Conservation (phyloP, 306 rosid genomes). For the Mimosa pudica region DNA sequence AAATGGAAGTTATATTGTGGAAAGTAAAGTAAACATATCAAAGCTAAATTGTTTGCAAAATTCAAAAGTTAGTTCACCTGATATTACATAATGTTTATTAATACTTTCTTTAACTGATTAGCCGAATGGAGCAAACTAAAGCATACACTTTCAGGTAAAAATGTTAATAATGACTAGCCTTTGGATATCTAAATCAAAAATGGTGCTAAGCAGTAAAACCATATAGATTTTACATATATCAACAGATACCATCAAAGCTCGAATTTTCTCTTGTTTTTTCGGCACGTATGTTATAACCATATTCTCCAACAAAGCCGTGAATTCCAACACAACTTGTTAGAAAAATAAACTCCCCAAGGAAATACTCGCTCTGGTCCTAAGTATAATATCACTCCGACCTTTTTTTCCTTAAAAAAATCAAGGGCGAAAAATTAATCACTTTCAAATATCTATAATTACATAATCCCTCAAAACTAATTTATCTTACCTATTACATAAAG, state of each 20-base stretch:
- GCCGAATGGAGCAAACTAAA: not conserved
- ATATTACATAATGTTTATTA: not conserved
- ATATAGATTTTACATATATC: not conserved
- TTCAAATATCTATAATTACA: too few species aligned
- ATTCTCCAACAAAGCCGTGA: not conserved
- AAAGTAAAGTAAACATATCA: conserved; percentile 7
- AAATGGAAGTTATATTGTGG: not conserved
- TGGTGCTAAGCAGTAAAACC: not conserved
- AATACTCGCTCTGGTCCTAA: too few species aligned
- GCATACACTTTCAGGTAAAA: not conserved
- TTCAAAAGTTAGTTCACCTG: not conserved
- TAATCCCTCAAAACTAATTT: too few species aligned
- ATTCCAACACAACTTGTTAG: not conserved
- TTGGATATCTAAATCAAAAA: not conserved
- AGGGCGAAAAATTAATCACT: too few species aligned
- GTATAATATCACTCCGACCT: too few species aligned
- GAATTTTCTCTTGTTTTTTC: not conserved
- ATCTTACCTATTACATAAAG: too few species aligned
- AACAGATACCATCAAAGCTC: not conserved
- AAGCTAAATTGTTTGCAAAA: not conserved
- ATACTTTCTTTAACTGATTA: not conserved
- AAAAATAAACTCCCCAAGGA: not conserved
- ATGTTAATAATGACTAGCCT: not conserved
- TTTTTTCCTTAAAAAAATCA: too few species aligned
- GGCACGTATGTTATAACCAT: not conserved